A percentile compares a stretch with the other conserved stretches of the same genome.
Evolutionary conservation across 208 protist species (phyloP).

Genomic region (Crithidia mellificae): DNA sequence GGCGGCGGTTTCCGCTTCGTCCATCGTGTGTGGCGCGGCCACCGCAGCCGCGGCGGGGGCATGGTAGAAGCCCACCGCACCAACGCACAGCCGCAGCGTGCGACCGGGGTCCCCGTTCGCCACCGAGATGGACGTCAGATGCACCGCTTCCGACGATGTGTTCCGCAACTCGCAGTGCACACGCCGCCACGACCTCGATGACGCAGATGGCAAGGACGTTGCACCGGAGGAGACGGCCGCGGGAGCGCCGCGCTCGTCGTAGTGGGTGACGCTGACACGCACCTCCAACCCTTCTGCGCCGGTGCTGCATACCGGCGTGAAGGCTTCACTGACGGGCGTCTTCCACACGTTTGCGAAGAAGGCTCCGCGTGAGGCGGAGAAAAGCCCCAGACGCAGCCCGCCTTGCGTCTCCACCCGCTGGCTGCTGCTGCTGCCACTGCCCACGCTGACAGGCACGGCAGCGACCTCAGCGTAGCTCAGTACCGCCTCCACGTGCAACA

Average conservation of each 20-base stretch:
- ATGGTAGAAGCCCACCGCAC: conserved; percentile 35
- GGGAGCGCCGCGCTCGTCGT: not conserved
- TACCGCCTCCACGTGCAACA: conserved; percentile 24
- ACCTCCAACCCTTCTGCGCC: conserved; percentile 14
- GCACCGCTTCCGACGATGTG: conserved; percentile 16
- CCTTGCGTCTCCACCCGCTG: not conserved
- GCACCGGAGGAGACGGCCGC: not conserved
- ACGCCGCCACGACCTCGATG: conserved; percentile 12
- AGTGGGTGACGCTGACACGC: not conserved
- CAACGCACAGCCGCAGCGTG: conserved; percentile 39
- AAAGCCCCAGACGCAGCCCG: conserved; percentile 21
- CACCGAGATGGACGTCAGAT: conserved; percentile 25
- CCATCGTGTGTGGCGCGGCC: not conserved
- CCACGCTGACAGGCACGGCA: not conserved
- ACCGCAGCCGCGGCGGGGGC: not conserved
- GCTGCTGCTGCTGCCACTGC: not conserved
- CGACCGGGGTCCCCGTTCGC: conserved; percentile 24
- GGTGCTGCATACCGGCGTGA: conserved; percentile 2
- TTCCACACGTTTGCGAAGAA: conserved; percentile 16
- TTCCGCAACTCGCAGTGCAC: conserved; percentile 26
- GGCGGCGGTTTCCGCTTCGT: not conserved
- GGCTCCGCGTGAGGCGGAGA: conserved; percentile 10
- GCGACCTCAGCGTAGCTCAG: not conserved
- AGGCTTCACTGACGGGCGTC: not conserved
- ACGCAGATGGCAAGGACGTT: not conserved